Evolutionary conservation across 2,329 filamentous ascomycete species (phyloP).

Genomic region (Zymoseptoria pseudotritici): DNA sequence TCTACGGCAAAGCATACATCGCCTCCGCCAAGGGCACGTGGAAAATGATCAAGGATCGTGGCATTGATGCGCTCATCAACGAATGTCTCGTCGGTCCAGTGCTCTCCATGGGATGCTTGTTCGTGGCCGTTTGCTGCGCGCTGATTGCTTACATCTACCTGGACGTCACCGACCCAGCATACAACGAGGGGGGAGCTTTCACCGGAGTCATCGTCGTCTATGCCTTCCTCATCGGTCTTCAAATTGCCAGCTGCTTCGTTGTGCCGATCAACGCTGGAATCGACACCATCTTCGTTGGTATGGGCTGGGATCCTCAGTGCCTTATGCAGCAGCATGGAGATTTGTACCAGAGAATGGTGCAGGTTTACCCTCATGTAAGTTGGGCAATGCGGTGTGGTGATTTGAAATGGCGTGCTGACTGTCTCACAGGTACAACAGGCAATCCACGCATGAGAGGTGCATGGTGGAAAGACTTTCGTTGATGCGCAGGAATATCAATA

Average conservation of each 20-base stretch:
- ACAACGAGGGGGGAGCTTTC: slow-evolving; percentile 61
- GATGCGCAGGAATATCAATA: background rate
- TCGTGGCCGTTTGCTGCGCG: slow-evolving; percentile 75
- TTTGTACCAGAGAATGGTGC: slow-evolving; percentile 69
- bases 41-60: slow-evolving; percentile 56
- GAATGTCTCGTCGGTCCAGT: slow-evolving; percentile 65
- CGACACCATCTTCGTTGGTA: slow-evolving; percentile 83
- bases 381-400: background rate
- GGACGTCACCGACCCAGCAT: slow-evolving; percentile 68
- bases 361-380: slow-evolving; percentile 62
- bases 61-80: slow-evolving; percentile 82
- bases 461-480: background rate
- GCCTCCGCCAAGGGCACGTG: slow-evolving; percentile 82
- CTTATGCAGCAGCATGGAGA: slow-evolving; percentile 75
- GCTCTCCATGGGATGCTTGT: slow-evolving; percentile 56
- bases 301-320: slow-evolving; percentile 60
- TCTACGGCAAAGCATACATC: slow-evolving; percentile 49
- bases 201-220: slow-evolving; percentile 76
- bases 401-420: background rate
- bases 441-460: slow-evolving; percentile 38
- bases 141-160: slow-evolving; percentile 84
- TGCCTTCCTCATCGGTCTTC: slow-evolving; percentile 80
- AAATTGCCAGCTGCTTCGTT: slow-evolving; percentile 83
- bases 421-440: slow-evolving; percentile 50
- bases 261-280: slow-evolving; percentile 83